phyloP scores from a whole-genome alignment of 306 rosid species.

The Vigna hirtella region DNA sequence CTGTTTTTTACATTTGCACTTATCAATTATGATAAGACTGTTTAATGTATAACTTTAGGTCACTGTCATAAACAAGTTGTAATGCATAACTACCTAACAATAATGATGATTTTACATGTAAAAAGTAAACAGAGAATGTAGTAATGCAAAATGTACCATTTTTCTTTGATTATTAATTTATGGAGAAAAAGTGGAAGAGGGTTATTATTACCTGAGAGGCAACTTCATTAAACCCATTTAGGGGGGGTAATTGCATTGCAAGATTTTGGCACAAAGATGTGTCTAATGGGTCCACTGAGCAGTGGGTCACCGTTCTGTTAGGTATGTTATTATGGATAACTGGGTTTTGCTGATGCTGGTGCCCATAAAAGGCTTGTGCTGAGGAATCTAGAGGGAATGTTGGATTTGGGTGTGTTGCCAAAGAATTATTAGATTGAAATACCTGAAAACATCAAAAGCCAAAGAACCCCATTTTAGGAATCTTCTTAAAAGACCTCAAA shows the following conservation, averaged over 20 bases:
- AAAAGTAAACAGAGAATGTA: background rate
- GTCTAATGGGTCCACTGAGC: constrained; percentile 71
- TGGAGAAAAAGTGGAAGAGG: background rate
- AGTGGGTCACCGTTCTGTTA: constrained; percentile 55
- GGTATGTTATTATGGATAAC: constrained; percentile 56
- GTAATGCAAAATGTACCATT: constrained; percentile 6
- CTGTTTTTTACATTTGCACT: too few relatives aligned
- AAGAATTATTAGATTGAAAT: constrained; percentile 65
- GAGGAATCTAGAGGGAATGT: constrained; percentile 80
- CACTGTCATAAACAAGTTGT: too few relatives aligned
- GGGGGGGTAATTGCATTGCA: constrained; percentile 65
- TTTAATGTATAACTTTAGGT: too few relatives aligned
- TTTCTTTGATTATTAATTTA: background rate
- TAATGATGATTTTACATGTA: too few relatives aligned
- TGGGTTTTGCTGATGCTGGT: constrained; percentile 63
- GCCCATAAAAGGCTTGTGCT: constrained; percentile 69
- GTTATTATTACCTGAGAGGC: constrained; percentile 71
- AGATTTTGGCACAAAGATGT: constrained; percentile 64
- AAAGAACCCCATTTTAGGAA: constrained; percentile 41
- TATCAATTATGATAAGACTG: too few relatives aligned
- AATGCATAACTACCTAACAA: too few relatives aligned
- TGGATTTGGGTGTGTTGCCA: constrained; percentile 56
- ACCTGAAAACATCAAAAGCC: constrained; percentile 57
- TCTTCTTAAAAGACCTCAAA: background rate
- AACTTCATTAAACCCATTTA: constrained; percentile 51